These are phyloP conservation scores for Rugiboletus extremiorientalis DNA, from an alignment of 1,284 basidiomycete species.

Conservation along the genomic window DNA sequence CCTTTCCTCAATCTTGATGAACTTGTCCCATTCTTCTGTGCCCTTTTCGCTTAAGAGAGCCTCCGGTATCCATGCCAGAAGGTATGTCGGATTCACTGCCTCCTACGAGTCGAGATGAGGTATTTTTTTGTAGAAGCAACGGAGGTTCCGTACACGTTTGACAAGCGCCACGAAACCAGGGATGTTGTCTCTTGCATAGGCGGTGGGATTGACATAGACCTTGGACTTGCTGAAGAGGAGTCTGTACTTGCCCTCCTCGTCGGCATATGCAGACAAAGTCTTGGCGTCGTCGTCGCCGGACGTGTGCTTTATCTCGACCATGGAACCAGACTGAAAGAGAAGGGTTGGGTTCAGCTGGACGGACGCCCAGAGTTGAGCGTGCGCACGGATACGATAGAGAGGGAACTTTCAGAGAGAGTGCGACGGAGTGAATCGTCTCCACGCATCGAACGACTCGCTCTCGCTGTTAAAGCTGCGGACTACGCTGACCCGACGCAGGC, in stretches of 20 bases:
- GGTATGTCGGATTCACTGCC: conserved; percentile 66
- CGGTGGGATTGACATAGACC: conserved; percentile 92
- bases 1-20: conserved; percentile 76
- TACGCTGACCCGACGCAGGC: conserved; percentile 2
- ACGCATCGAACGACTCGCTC: conserved; percentile 16
- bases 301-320: conserved; percentile 74
- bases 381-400: conserved; percentile 48
- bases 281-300: conserved; percentile 28
- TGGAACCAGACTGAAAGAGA: conserved; percentile 54
- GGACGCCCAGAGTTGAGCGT: too few species aligned
- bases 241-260: conserved; percentile 62
- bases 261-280: conserved; percentile 27
- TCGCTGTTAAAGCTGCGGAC: conserved; percentile 12
- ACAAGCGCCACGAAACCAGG: conserved; percentile 90
- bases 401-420: conserved; percentile 37
- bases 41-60: conserved; percentile 75
- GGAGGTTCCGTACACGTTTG: conserved; percentile 62
- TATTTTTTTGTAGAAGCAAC: not conserved
- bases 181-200: conserved; percentile 90
- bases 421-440: conserved; percentile 30
- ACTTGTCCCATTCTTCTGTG: conserved; percentile 80
- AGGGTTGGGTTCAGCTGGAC: conserved; percentile 3
- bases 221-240: conserved; percentile 89
- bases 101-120: conserved; percentile 48
- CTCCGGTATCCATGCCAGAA: conserved; percentile 87